Evolutionary conservation across 225 moss, liverwort and hornwort species (phyloP).

Genomic region (Climacium dendroides): DNA sequence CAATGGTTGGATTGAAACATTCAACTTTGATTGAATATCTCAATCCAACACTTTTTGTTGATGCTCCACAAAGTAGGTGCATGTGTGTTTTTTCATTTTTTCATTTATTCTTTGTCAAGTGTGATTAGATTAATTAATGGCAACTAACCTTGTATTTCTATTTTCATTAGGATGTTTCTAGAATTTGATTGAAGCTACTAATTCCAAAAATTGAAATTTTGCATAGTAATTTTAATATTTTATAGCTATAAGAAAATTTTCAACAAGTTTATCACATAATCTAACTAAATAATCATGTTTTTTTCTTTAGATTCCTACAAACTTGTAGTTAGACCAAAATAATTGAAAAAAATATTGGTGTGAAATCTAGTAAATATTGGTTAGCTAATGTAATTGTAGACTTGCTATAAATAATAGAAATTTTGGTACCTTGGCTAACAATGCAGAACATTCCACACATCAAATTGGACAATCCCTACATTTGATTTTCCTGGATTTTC

Average conservation of each 20-base stretch:
- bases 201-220: background rate
- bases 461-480: constrained; percentile 11
- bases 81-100: background rate
- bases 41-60: background rate
- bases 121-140: background rate
- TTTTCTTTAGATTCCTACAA: background rate
- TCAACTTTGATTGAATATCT: background rate
- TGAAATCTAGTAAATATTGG: too few species aligned
- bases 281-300: background rate
- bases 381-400: background rate
- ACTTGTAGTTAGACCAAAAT: background rate
- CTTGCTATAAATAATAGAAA: background rate
- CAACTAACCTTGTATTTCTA: background rate
- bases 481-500: background rate
- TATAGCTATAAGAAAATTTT: too few species aligned
- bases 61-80: background rate
- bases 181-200: background rate
- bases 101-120: background rate
- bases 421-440: background rate
- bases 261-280: background rate
- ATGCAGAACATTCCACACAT: constrained; percentile 14
- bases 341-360: background rate
- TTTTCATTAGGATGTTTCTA: accelerated
- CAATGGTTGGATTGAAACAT: background rate
- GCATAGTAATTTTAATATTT: too few species aligned